Base-by-base conservation (phyloP, 441 rosid genomes). In the Melastoma candidum region DNA sequence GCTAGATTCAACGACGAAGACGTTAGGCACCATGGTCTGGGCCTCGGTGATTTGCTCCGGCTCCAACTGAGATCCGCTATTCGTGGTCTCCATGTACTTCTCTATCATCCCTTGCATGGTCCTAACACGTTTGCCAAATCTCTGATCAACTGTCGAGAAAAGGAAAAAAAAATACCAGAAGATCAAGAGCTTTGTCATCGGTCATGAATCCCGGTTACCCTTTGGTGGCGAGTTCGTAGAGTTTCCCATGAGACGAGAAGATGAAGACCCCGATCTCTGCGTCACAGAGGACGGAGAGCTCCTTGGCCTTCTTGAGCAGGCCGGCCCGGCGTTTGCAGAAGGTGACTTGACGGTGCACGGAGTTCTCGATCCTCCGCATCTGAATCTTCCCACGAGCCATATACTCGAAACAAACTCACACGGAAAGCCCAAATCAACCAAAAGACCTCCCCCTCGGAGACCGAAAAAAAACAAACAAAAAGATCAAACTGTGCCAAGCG, bases 241-340 rank as follows among this genome's bases (percentile, higher is more conserved):
- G 80, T 75, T 87, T 92, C 10, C 96, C 96, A 46, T 80, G 86
- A 45, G 87, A 52, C 54, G 90, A 82, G 81, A 87, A 85, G 61
- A 92, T 73, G 69, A 92, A 53, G 45, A 92, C 71, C 14, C 94
- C 98, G 56, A 92, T 81, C 59, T 92, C 94, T 8, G 96, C 95
- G 58, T 92, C 98, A 32, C 98, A 92, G 3, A 92, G 79, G 48
- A 92, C 90, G 58, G 96, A 83, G 52, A 92, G 96, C 78, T 92
- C 98, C 70, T 77, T 92, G 27, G 95, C 98, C 80, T 92, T 92
- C 82, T 92, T 87, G 26, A 92, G 90, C 14, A 92, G 87, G 11
- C 98, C 98, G 1, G 83, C 66, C 44, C 98, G 87, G 29, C 98
- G 88, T 77, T 92, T 92, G 74, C 96, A 92, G 83, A 92, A 92